Evolutionary conservation across 2,329 filamentous ascomycete species (phyloP), one percentile per base, ranked within the genome.

Genomic region (Nemania serpens): DNA sequence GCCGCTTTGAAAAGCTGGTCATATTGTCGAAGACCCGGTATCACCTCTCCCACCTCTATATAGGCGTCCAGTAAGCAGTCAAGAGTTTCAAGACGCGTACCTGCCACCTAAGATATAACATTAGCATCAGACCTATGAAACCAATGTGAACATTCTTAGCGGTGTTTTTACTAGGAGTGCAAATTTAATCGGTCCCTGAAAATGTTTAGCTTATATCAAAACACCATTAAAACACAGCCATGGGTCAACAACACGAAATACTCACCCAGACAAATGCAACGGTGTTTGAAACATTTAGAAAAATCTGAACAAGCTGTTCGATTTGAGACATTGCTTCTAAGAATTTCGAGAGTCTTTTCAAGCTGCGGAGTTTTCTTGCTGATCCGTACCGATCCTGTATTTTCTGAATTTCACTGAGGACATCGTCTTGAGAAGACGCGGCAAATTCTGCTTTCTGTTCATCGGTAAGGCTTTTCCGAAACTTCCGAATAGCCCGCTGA

Each of bases 261-360:
- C 57, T 54, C 51, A 66, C 68, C 68, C 66, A 70, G 3, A 70
- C 36, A 41, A 66, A 70, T 2, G 62, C 67, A 3, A 70, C 67
- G 2, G 63, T 55, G 13, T 63, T 53, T 2, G 59, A 59, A 6
- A 65, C 65, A 36, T 69, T 69, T 10, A 70, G 55, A 29, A 69
- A 70, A 11, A 68, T 49, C 17, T 58, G 47, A 6, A 67, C 66
- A 2, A 70, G 34, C 42, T 69, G 56, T 20, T 68, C 66, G 4
- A 70, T 54, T 22, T 70, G 64, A 5, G 47, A 47, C 68, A 69
- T 69, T 1, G 62, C 68, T 18, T 69, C 67, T 0, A 70, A 39
- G 20, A 70, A 70, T 20, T 63, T 65, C 2, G 61, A 65, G 2
- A 70, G 36, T 37, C 64, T 58, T 2, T 33, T 61, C 9, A 70